These are phyloP conservation scores for Claviceps sp. DNA, from an alignment of 2,329 filamentous ascomycete species.

Conservation along the genomic window DNA sequence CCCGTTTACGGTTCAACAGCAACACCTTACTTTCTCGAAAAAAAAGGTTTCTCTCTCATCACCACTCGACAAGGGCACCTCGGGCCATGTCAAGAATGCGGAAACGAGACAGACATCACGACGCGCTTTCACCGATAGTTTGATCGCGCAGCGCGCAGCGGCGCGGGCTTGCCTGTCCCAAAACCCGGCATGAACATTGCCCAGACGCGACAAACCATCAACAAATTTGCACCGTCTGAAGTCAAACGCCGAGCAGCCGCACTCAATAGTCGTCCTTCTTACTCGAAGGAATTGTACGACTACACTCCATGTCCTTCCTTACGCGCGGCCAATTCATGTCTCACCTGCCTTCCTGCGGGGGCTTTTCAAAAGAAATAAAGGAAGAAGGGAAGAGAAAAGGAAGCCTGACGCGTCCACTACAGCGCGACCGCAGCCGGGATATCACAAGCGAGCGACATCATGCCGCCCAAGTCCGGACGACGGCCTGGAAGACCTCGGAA, in stretches of 20 bases:
- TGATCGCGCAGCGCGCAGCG: not conserved
- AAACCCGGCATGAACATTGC: too few species aligned
- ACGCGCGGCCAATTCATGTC: not conserved
- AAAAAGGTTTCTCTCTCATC: not conserved
- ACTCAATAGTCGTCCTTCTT: not conserved
- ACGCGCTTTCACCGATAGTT: not conserved
- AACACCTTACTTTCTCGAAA: not conserved
- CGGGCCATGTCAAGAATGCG: not conserved
- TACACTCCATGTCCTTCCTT: not conserved
- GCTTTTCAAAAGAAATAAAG: not conserved
- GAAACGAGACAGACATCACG: not conserved
- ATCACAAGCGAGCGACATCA: not conserved
- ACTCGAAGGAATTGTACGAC: not conserved
- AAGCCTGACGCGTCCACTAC: not conserved
- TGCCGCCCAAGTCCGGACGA: constrained; percentile 3
- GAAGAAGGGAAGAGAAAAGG: not conserved
- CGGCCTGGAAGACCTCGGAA: constrained; percentile 1
- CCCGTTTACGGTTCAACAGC: not conserved
- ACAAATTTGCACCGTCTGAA: not conserved
- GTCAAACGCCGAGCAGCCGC: too few species aligned
- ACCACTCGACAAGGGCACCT: too few species aligned
- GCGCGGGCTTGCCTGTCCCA: not conserved
- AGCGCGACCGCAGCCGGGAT: not conserved
- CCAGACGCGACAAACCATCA: not conserved
- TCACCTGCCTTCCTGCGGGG: not conserved